Evolutionary conservation across 768 basidiomycete genomes (phyloP), one percentile per base, ranked within the genome.

Genomic region (Tulasnella sp.): DNA sequence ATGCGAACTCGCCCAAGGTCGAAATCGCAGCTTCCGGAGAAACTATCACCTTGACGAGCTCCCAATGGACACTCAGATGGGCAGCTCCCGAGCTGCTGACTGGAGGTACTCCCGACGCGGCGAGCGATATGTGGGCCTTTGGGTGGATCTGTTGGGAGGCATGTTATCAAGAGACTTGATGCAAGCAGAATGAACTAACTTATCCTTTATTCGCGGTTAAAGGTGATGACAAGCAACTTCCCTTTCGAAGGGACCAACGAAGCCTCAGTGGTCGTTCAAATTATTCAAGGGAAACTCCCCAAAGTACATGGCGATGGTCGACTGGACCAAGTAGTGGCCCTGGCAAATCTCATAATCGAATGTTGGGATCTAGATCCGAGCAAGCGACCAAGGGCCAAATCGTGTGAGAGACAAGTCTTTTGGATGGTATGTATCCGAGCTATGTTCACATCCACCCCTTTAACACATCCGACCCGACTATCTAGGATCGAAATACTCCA

Each of bases 141-240:
- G 64, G 64, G 31, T 69, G 64, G 64, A 69, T 69, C 64, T 69
- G 64, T 28, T 69, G 64, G 64, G 64, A 69, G 64, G 64, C 14
- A 11, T 7, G 64, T 69, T 0, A 28, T 7, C 0, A 14, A 11
- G 5, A 9, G 6, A 4, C 0, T n/a, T 9, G 54, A n/a, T 12
- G 54, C 16, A 8, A 16, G 8, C 3, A 24, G 54, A 11, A 24
- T 24, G 5, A 4, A 1, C 64, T 28, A 69, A 69, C 14, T 18
- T 31, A 18, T 16, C 18, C 34, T 37, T 12, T 69, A 12, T 2
- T 31, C 6, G 12, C 31, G 64, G 6, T 7, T 28, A 12, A 37
- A 69, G 64, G 64, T 37, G 0, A 31, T 69, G 34, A 69, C 64
- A 0, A 37, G 64, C 31, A 69, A 69, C 7, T 69, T 69, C 9